Evolutionary conservation across 305 asterid genomes (phyloP).

Genomic region (Fraxinus paxiana): DNA sequence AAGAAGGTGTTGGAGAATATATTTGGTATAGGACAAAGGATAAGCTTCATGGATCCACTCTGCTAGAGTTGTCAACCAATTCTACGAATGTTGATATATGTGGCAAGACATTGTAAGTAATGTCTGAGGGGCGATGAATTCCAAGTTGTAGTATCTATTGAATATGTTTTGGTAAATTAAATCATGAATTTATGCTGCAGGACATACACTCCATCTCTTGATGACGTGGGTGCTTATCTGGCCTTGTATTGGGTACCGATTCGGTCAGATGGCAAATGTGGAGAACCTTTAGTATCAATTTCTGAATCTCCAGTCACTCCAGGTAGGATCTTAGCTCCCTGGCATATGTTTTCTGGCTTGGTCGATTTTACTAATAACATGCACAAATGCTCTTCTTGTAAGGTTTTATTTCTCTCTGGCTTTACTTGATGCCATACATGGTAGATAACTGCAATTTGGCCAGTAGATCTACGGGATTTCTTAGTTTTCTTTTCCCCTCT

Average conservation of each 20-base stretch:
- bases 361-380: neutral
- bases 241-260: conserved; percentile 83
- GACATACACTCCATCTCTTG: conserved; percentile 63
- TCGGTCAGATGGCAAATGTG: conserved; percentile 71
- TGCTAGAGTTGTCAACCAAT: conserved; percentile 46
- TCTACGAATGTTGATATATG: conserved; percentile 48
- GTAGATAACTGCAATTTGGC: conserved; percentile 1
- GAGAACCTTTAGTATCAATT: conserved; percentile 64
- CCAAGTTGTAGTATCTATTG: neutral
- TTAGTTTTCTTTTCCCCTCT: neutral
- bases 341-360: neutral
- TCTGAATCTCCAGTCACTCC: conserved; percentile 76
- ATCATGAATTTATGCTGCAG: conserved; percentile 44
- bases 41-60: conserved; percentile 63
- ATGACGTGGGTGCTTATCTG: conserved; percentile 83
- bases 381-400: neutral
- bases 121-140: conserved; percentile 16
- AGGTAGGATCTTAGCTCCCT: conserved; percentile 44
- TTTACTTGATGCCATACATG: conserved; percentile 1
- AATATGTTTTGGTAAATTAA: conserved; percentile 2
- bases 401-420: neutral
- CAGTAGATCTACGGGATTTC: neutral
- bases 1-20: conserved; percentile 81
- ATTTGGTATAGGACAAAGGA: conserved; percentile 77
- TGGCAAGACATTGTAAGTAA: conserved; percentile 62